Percentiles rank a stretch among this genome's conserved stretches.
These are phyloP conservation scores for Aspergillus caelatus DNA, from an alignment of 2,329 filamentous ascomycete genomes.

Conservation along the genomic window DNA sequence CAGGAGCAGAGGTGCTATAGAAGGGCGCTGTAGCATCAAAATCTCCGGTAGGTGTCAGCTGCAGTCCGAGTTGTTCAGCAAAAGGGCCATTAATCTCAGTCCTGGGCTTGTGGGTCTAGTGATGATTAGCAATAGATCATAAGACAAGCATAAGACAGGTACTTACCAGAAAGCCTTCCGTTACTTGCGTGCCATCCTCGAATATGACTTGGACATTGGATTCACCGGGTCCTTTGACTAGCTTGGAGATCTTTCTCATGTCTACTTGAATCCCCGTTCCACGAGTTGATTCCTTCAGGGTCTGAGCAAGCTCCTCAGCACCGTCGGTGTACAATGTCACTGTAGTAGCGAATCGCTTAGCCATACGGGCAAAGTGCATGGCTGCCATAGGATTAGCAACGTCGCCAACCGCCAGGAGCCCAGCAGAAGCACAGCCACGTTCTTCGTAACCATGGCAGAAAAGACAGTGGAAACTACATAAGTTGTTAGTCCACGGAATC, in stretches of 20 bases:
- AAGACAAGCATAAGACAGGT: not conserved
- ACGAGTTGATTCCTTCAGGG: not conserved
- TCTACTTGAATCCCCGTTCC: not conserved
- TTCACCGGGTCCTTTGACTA: not conserved
- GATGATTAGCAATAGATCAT: not conserved
- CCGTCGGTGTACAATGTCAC: not conserved
- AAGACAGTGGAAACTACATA: not conserved
- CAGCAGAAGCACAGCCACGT: not conserved
- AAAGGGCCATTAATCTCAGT: constrained; percentile 8
- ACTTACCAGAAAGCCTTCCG: not conserved
- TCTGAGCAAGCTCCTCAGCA: not conserved
- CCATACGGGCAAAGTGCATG: not conserved
- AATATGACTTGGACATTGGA: not conserved
- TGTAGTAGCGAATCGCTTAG: not conserved
- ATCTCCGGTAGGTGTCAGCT: not conserved
- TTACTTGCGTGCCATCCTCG: not conserved
- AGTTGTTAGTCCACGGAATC: too few relatives aligned
- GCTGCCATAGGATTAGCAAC: not conserved
- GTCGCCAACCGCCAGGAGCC: not conserved
- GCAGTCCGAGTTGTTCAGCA: constrained; percentile 1
- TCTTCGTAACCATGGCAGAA: not conserved
- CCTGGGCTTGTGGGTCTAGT: not conserved
- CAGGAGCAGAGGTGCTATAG: constrained; percentile 10
- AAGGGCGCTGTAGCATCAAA: constrained; percentile 5
- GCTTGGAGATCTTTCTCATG: not conserved